phyloP scores from a whole-genome alignment of 257 asterid genomes.

The Solanum appendiculatum region DNA sequence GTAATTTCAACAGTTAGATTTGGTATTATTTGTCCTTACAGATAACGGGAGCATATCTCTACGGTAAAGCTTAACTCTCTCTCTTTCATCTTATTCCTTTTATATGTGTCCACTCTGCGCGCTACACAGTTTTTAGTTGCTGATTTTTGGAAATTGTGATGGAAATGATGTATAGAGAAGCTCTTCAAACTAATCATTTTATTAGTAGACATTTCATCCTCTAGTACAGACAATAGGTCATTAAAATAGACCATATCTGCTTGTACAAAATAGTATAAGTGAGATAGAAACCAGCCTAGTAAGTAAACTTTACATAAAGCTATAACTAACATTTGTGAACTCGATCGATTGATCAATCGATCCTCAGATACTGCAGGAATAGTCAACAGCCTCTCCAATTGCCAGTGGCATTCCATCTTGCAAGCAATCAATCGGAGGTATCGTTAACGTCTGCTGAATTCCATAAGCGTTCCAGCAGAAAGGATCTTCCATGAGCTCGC shows the following conservation, averaged over 20 bases:
- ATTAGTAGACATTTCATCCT: neutral
- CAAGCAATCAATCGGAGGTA: slow-evolving; percentile 84
- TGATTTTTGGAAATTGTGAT: neutral
- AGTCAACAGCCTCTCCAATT: slow-evolving; percentile 23
- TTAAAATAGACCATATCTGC: neutral
- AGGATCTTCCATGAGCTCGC: slow-evolving; percentile 79
- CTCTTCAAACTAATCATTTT: neutral
- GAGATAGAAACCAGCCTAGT: neutral
- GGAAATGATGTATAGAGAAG: neutral
- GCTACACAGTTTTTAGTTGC: neutral
- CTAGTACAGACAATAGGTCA: neutral
- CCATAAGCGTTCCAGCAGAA: slow-evolving; percentile 98
- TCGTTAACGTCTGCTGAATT: slow-evolving; percentile 68
- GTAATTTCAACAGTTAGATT: neutral
- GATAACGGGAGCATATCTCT: neutral
- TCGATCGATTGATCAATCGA: neutral
- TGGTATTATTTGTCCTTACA: neutral
- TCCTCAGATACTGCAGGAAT: slow-evolving; percentile 29
- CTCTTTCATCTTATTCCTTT: neutral
- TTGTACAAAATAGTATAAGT: neutral
- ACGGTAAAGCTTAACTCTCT: neutral
- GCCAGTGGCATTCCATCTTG: slow-evolving; percentile 67
- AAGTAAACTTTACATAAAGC: neutral
- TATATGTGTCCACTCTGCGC: neutral
- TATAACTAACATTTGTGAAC: neutral